Evolutionary conservation across 1,284 basidiomycete genomes (phyloP).

Genomic region (Ceraceosorus guamensis): DNA sequence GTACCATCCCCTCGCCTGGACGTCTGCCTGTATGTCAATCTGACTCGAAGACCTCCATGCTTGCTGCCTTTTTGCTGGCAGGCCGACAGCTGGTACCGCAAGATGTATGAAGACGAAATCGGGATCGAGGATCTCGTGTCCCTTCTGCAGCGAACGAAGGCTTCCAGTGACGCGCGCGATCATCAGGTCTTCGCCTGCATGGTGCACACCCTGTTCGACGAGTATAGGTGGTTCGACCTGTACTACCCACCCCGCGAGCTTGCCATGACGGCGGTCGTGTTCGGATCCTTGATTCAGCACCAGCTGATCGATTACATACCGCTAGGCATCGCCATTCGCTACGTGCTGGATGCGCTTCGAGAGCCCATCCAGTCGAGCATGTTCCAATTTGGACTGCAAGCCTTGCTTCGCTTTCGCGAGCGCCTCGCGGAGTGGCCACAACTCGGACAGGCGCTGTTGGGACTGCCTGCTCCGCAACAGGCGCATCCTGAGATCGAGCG

Average conservation of each 20-base stretch:
- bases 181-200: conserved; percentile 98
- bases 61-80: neutral
- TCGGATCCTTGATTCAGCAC: conserved; percentile 90
- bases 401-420: conserved; percentile 77
- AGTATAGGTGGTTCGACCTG: conserved; percentile 98
- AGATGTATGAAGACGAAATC: conserved; percentile 89
- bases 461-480: conserved; percentile 79
- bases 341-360: conserved; percentile 80
- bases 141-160: conserved; percentile 76
- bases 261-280: conserved; percentile 90
- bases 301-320: conserved; percentile 91
- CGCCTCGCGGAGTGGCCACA: conserved; percentile 89
- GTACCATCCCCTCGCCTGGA: neutral
- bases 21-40: neutral
- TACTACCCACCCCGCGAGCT: conserved; percentile 84
- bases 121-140: conserved; percentile 88
- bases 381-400: conserved; percentile 92
- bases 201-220: conserved; percentile 98
- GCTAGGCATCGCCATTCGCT: conserved; percentile 91
- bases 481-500: conserved; percentile 71
- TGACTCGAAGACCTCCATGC: neutral
- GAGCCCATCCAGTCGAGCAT: conserved; percentile 76
- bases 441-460: conserved; percentile 78
- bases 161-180: conserved; percentile 73
- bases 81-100: conserved; percentile 81